Conservation (phyloP, 192 early-diverging fungal genomes). For the Coemansia sp. region DNA sequence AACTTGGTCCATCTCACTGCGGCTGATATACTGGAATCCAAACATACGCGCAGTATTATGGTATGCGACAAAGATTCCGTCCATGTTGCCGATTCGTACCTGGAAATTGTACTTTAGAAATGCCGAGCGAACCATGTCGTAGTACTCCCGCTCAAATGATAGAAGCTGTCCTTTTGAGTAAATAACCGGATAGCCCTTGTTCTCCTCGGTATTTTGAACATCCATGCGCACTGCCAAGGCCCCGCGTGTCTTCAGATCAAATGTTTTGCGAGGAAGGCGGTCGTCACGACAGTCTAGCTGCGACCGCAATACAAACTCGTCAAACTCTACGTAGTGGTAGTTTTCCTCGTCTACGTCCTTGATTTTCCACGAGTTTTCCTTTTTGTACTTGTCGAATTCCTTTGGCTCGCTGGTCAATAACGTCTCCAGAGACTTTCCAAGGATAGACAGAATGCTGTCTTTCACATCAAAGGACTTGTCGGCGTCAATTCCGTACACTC, state of each 20-base stretch:
- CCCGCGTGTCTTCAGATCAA: slow-evolving; percentile 93
- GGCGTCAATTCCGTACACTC: slow-evolving; percentile 81
- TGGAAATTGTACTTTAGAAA: slow-evolving; percentile 91
- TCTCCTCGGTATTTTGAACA: slow-evolving; percentile 68
- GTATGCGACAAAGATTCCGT: slow-evolving; percentile 90
- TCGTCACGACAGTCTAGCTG: slow-evolving; percentile 87
- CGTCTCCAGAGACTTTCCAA: slow-evolving; percentile 90
- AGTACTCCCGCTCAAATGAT: slow-evolving; percentile 92
- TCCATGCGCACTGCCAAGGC: slow-evolving; percentile 82
- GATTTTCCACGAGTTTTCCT: slow-evolving; percentile 59
- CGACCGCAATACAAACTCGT: slow-evolving; percentile 79
- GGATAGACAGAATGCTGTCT: slow-evolving; percentile 70
- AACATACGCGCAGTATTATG: slow-evolving; percentile 91
- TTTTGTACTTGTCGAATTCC: slow-evolving; percentile 72
- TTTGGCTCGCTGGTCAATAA: slow-evolving; percentile 69
- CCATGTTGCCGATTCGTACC: slow-evolving; percentile 92
- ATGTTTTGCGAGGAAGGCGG: slow-evolving; percentile 74
- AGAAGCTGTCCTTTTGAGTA: slow-evolving; percentile 67
- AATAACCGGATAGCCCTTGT: slow-evolving; percentile 70
- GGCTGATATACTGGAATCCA: slow-evolving; percentile 91
- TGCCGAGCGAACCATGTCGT: slow-evolving; percentile 90
- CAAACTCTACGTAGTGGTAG: slow-evolving; percentile 70
- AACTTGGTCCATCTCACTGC: slow-evolving; percentile 79
- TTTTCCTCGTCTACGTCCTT: slow-evolving; percentile 62
- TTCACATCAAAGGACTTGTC: slow-evolving; percentile 76